Percentiles rank a stretch among this genome's conserved stretches.
These are phyloP conservation scores for Ceratocystis papillata DNA, from an alignment of 2,329 filamentous ascomycete species.

Conservation along the genomic window DNA sequence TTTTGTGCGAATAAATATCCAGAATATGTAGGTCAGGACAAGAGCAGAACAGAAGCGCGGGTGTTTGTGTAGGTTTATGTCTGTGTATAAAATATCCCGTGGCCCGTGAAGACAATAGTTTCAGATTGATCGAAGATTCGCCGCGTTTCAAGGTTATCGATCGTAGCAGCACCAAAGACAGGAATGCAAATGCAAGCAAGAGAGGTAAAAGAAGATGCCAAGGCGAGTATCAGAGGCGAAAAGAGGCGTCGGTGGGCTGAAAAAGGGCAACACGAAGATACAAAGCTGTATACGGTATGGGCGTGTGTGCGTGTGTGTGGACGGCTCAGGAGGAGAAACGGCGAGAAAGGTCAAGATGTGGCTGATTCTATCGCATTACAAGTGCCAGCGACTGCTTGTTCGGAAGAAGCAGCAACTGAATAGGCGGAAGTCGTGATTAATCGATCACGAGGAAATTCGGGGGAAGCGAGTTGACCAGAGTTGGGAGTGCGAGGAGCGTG, in stretches of 20 bases:
- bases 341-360: neutral
- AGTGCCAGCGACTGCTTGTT: neutral
- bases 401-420: conserved; percentile 20
- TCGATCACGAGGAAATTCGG: neutral
- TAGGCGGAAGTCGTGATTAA: neutral
- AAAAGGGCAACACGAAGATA: conserved; percentile 23
- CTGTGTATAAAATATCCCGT: neutral
- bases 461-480: conserved; percentile 4
- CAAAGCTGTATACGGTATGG: conserved; percentile 18
- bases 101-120: neutral
- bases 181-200: conserved; percentile 9
- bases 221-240: neutral
- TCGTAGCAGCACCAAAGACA: neutral
- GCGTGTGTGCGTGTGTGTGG: neutral
- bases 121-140: neutral
- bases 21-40: neutral
- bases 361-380: neutral
- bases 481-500: conserved; percentile 2
- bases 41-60: neutral
- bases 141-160: neutral
- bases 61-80: neutral
- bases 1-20: conserved; percentile 3
- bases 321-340: neutral
- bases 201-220: neutral
- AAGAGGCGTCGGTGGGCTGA: neutral